Percentiles rank a stretch among this genome's conserved stretches.
These are phyloP conservation scores for Acer negundo DNA, from an alignment of 345 rosid genomes.

Conservation along the genomic window DNA sequence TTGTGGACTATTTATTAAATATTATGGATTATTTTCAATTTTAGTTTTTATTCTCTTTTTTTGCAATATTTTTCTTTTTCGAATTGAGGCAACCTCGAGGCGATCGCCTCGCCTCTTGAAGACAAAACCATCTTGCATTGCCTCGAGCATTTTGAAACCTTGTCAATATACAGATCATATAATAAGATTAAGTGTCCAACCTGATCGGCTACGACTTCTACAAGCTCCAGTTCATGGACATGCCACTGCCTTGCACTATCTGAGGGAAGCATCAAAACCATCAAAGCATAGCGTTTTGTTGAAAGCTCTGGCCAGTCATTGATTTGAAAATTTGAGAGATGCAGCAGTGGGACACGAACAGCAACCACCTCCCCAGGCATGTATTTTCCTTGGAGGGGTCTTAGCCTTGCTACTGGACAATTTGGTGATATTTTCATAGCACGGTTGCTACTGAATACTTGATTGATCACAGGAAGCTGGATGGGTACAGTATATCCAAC, in stretches of 20 bases:
- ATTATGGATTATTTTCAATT: no score
- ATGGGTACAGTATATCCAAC: conserved; percentile 93
- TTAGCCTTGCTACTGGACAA: conserved; percentile 79
- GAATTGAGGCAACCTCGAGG: no score
- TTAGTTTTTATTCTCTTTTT: no score
- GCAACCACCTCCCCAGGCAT: conserved; percentile 95
- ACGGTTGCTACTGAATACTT: conserved; percentile 71
- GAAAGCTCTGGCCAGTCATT: conserved; percentile 99
- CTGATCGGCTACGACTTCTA: conserved; percentile 99
- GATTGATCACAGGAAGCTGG: conserved; percentile 90
- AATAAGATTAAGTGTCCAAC: conserved; percentile 34
- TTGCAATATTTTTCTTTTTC: no score
- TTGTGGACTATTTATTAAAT: no score
- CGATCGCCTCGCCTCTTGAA: no score
- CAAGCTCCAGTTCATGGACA: conserved; percentile 93
- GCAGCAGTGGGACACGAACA: conserved; percentile 94
- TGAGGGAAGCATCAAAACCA: conserved; percentile 98
- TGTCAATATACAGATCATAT: neutral
- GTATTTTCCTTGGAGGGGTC: conserved; percentile 82
- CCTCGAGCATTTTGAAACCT: no score
- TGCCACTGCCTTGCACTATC: conserved; percentile 99
- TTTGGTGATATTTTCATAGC: conserved; percentile 89
- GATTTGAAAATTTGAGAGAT: conserved; percentile 93
- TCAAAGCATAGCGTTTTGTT: conserved; percentile 86
- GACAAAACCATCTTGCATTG: no score